Evolutionary conservation across 495 filamentous ascomycete genomes (phyloP), one percentile per base, ranked within the genome.

Genomic region (Apiosordaria backusii): DNA sequence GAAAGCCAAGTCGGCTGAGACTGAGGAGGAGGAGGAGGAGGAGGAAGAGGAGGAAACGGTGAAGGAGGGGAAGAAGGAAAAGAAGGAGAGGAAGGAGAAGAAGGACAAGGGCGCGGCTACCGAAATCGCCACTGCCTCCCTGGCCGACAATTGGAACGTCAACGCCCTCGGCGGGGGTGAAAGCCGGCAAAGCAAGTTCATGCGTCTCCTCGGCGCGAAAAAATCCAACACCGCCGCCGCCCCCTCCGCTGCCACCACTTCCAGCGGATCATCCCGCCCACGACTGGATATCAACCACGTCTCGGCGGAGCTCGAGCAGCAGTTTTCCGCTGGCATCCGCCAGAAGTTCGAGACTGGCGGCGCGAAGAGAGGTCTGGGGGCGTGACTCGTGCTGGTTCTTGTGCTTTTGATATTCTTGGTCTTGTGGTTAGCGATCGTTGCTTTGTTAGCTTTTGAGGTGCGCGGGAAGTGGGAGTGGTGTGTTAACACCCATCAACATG

Each of bases 271-370:
- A 4, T 9, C 69, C 6, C 68, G 67, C 62, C 64, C 58, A 53
- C 71, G 61, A 58, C 64, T 74, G 57, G 71, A 83, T 58, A 72
- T 81, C 24, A 74, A 72, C 26, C 71, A 76, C 60, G 76, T 83
- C 23, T 80, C 87, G 59, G 75, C 77, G 35, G 86, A 87, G 57
- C 76, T 89, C 13, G 84, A 88, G 71, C 81, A 78, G 62, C 86
- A 88, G 68, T 88, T 84, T 64, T 78, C 84, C 50, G 74, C 76
- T 4, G 83, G 86, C n/a, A 83, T 87, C 66, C 79, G 76, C 64
- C 81, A 85, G 78, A 88, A 87, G 76, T 78, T 83, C 29, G 85
- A 85, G 61, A 71, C 75, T 2, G 79, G 79, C 10, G 78, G 78
- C 1, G 83, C 85, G 68, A 78, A 79, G 65, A 79, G 77, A 50